These are phyloP conservation scores for Nothophoma quercina DNA, from an alignment of 2,329 filamentous ascomycete species.

Conservation along the genomic window DNA sequence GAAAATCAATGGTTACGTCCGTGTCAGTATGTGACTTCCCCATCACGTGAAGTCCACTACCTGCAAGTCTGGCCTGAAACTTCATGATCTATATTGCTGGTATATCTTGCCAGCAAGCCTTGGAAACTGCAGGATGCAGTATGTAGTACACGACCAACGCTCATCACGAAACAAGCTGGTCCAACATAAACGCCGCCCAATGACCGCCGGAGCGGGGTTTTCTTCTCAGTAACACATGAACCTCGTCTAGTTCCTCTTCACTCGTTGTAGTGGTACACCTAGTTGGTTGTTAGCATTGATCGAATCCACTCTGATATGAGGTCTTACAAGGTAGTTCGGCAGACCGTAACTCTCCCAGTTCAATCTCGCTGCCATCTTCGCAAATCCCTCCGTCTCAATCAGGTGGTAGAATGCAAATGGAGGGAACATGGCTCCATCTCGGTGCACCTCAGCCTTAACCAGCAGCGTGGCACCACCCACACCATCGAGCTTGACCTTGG, in stretches of 20 bases:
- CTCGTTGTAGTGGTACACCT: slow-evolving; percentile 93
- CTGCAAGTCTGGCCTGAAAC: too few species aligned
- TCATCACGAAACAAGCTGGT: slow-evolving; percentile 10
- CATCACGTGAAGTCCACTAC: too few species aligned
- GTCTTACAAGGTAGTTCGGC: slow-evolving; percentile 91
- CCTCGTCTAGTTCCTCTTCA: slow-evolving; percentile 53
- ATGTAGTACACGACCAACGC: slow-evolving; percentile 21
- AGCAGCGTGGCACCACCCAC: slow-evolving; percentile 92
- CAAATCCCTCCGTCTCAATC: slow-evolving; percentile 97
- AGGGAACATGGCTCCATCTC: slow-evolving; percentile 98
- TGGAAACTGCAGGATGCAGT: slow-evolving; percentile 6
- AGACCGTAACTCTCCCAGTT: slow-evolving; percentile 88
- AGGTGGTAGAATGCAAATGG: slow-evolving; percentile 95
- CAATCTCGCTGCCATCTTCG: slow-evolving; percentile 91
- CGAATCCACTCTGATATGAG: too few species aligned
- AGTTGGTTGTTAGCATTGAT: slow-evolving; percentile 6
- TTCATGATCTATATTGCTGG: slow-evolving; percentile 11
- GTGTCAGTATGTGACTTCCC: too few species aligned
- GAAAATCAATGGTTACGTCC: background rate
- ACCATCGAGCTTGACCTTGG: slow-evolving; percentile 82
- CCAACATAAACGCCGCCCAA: slow-evolving; percentile 42
- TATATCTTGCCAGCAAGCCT: slow-evolving; percentile 23
- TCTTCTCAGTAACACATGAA: slow-evolving; percentile 5
- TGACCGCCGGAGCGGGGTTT: slow-evolving; percentile 28
- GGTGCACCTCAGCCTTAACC: slow-evolving; percentile 95